phyloP scores from a whole-genome alignment of 2,329 filamentous ascomycete genomes.

The Trichoderma aggressivum region DNA sequence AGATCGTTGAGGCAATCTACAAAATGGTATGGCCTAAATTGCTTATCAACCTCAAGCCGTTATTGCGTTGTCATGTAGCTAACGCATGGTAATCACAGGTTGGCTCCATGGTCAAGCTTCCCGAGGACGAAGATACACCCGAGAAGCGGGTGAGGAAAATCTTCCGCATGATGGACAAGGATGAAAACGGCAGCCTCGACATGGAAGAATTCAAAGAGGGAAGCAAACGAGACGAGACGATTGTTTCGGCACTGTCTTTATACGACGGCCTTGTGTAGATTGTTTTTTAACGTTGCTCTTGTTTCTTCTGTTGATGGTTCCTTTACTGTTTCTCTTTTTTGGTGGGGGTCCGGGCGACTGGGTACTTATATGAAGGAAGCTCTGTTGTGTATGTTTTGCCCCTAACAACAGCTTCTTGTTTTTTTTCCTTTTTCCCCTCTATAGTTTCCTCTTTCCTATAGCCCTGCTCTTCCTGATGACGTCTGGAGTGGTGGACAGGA shows the following conservation, averaged over 20 bases:
- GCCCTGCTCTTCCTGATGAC: neutral
- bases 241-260: slow-evolving; percentile 91
- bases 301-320: slow-evolving; percentile 2
- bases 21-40: slow-evolving; percentile 72
- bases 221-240: slow-evolving; percentile 97
- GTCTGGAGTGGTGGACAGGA: slow-evolving; percentile 3
- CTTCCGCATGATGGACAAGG: slow-evolving; percentile 99
- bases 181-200: slow-evolving; percentile 95
- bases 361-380: slow-evolving; percentile 11
- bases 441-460: neutral
- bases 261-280: slow-evolving; percentile 87
- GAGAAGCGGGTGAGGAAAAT: slow-evolving; percentile 98
- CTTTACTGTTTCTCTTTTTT: slow-evolving; percentile 1
- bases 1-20: slow-evolving; percentile 98
- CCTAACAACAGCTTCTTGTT: neutral
- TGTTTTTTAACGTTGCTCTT: neutral
- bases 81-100: slow-evolving; percentile 54
- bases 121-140: slow-evolving; percentile 97
- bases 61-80: neutral
- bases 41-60: neutral
- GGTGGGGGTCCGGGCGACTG: slow-evolving; percentile 2
- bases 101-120: slow-evolving; percentile 97
- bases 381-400: slow-evolving; percentile 9
- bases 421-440: neutral
- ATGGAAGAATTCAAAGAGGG: slow-evolving; percentile 99